Evolutionary conservation across 2,329 filamentous ascomycete genomes (phyloP), one percentile per base, ranked within the genome.

Genomic region (Hypoxylon rubiginosum): DNA sequence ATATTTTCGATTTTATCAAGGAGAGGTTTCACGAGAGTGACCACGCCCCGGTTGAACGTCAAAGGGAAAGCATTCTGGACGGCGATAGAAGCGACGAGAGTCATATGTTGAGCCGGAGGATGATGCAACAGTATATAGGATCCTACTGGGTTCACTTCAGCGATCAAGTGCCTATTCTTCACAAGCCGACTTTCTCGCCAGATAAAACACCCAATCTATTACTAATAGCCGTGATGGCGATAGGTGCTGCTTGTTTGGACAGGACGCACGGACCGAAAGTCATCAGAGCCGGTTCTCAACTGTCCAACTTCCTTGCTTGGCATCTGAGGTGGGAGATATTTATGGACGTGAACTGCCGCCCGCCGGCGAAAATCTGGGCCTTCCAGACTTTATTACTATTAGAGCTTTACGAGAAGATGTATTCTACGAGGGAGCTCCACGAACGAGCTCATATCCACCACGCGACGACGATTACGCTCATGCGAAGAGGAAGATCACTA

Each of bases 391-490:
- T 98, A 55, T 83, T 98, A 4, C 85, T 98, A 4, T 85, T 98
- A 11, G 96, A 99, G 77, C 82, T 97, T 0, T 98, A 97, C 74
- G 96, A 99, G 81, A 99, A 99, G 84, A 96, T 97, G 92, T 98
- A 95, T 78, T 96, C 94, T 41, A 97, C 95, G 0, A 88, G 94
- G 69, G 91, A 93, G 63, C 83, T 98, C 32, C 96, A 99, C 78
- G 96, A 99, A 79, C 87, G 96, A 70, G 95, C 95, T 1, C 95
- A 98, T 73, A 97, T 98, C 49, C 95, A 98, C 75, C 96, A 99
- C 76, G 95, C 95, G 13, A 97, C 95, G 0, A 97, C 94, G 0
- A 89, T 99, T 69, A 97, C 94, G 0, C 82, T 98, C 64, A 98
- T 99, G 95, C 91, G 96, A 36, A 88, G 96, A 73, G 96, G 96